Base-by-base conservation (phyloP, 2,329 filamentous ascomycete species). In the Botrytis pseudocinerea region DNA sequence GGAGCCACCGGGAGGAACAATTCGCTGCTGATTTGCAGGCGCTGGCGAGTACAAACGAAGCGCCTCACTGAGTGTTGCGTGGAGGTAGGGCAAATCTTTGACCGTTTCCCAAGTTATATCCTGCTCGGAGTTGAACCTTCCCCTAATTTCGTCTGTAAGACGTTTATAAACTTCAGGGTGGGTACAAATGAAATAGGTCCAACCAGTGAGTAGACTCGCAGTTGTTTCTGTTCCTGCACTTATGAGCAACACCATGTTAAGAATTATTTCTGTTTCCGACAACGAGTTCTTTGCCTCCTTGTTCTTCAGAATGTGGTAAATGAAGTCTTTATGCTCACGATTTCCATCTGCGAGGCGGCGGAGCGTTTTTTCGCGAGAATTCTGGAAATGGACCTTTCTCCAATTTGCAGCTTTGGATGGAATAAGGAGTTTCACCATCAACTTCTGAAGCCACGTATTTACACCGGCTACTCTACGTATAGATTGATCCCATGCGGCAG, bases 121-220 rank as follows among this genome's bases (percentile, higher is more conserved):
- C 0, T 80, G 78, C 44, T 82, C 79, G 0, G 63, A 74, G 0
- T 72, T 71, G 72, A 85, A 86, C 0, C 79, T 48, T 0, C 78
- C 75, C 0, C 84, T 83, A 0, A 86, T 78, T 77, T 87, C 85
- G 0, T 79, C 28, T 1, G 75, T 77, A 20, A 85, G 60, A 42
- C 76, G 82, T 75, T 78, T 64, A 6, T 82, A 75, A 1, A 73
- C 76, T 0, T 77, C 72, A 0, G 82, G 82, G 54, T 83, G 80
- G 8, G 68, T 79, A 1, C 78, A 72, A 5, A 84, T 77, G 32
- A 73, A 69, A 54, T 73, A 76, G 20, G 70, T 75, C 35, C 68
- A 63, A 10, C 75, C 76, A 54, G 76, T 76, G 40, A 76, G 71
- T 18, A 70, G 25, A 16, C 73, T 76, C 5, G 75, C 74, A 7